A percentile compares a stretch with the other conserved stretches of the same genome.
phyloP scores from a whole-genome alignment of 2,329 filamentous ascomycete genomes.

The Aureobasidium musti region DNA sequence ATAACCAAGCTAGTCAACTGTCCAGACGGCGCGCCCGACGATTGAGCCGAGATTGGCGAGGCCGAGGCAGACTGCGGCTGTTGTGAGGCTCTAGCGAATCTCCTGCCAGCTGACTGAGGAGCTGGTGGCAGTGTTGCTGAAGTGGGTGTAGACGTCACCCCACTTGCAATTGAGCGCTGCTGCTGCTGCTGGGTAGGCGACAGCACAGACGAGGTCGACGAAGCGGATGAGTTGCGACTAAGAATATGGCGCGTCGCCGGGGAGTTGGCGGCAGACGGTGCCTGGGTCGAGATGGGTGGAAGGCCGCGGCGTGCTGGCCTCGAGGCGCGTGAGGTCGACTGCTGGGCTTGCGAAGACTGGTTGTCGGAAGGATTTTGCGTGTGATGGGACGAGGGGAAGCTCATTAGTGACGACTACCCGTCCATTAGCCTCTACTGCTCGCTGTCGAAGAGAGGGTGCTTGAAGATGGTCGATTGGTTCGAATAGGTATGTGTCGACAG shows the following conservation, averaged over 20 bases:
- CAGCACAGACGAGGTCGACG: slow-evolving; percentile 58
- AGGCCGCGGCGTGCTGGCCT: slow-evolving; percentile 54
- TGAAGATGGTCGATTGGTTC: slow-evolving; percentile 4
- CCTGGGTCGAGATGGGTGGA: slow-evolving; percentile 59
- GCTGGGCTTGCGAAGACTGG: slow-evolving; percentile 52
- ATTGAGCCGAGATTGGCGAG: slow-evolving; percentile 51
- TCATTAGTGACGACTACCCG: slow-evolving; percentile 50
- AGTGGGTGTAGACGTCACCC: slow-evolving; percentile 57
- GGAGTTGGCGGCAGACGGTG: slow-evolving; percentile 45
- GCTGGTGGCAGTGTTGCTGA: slow-evolving; percentile 53
- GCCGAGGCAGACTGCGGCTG: slow-evolving; percentile 61
- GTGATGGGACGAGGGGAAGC: slow-evolving; percentile 52
- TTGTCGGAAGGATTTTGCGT: slow-evolving; percentile 43
- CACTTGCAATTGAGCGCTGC: slow-evolving; percentile 57
- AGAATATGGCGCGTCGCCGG: slow-evolving; percentile 52
- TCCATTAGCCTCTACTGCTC: slow-evolving; percentile 35
- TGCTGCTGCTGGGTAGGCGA: slow-evolving; percentile 56
- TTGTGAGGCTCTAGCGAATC: slow-evolving; percentile 58
- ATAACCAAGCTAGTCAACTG: slow-evolving; percentile 86
- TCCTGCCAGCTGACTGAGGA: slow-evolving; percentile 55
- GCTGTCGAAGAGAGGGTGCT: slow-evolving; percentile 13
- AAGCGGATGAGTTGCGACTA: slow-evolving; percentile 58
- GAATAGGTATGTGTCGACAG: slow-evolving; percentile 13
- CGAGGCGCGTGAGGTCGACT: slow-evolving; percentile 40
- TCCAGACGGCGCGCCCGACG: slow-evolving; percentile 48